Base-by-base conservation (phyloP, 2,329 filamentous ascomycete species). In the Fonsecaea pedrosoi region DNA sequence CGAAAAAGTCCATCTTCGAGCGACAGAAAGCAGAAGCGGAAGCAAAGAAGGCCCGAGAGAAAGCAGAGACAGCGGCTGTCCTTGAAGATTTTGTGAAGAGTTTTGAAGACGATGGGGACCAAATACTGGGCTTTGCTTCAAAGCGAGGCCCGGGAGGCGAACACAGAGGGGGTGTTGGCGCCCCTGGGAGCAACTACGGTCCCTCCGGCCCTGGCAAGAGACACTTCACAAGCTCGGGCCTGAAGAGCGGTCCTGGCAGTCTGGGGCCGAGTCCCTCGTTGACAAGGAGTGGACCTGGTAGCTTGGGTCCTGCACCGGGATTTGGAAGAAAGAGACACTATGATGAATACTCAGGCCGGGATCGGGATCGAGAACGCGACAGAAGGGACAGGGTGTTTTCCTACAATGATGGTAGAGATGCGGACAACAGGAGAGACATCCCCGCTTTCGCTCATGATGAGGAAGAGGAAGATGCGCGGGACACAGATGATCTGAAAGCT, bases 1-100 rank as follows among this genome's bases (percentile, higher is more conserved):
- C 89, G 69, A 95, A 94, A 79, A 92, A 95, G 76, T 96, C 92
- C 21, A 85, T 90, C 32, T 97, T 96, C 77, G 94, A 97, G 80
- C 89, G 90, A 73, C 91, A 96, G 77, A 92, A 91, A 78, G 92
- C 92, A 67, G 92, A 96, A 77, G 92, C 91, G 64, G 92, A 96
- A 82, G 92, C 92, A 30, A 97, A 97, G 81, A 89, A 91, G 66
- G 85, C 87, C 72, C 87, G 92, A 72, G 94, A 96, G 78, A 90
- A 90, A 74, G 92, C 90, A 71, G 94, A 97, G 80, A 96, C 92
- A 6, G 92, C 91, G 25, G 92, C 92, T 30, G 92, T 93, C 0
- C 91, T 94, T 77, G 88, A 92, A 73, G 92, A 94, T 71, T 97
- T 97, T 72, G 87, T 95, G 64, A 94, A 94, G 78, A 92, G 82